These are phyloP conservation scores for Chrysanthemum makinoi DNA, from an alignment of 129 eudicot genomes.

Conservation along the genomic window DNA sequence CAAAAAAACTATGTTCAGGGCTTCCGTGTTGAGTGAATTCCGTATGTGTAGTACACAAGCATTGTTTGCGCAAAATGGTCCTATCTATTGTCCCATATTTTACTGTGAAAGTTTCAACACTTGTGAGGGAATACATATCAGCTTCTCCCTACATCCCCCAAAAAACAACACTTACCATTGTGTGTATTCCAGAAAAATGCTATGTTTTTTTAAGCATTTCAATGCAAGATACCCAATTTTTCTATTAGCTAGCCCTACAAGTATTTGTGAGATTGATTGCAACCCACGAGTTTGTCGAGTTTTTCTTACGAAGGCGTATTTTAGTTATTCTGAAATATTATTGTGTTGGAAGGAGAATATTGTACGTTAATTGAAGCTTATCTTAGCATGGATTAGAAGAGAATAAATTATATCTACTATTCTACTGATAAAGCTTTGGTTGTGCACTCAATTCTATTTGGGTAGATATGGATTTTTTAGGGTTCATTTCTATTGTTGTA, in stretches of 20 bases:
- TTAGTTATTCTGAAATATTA: background rate
- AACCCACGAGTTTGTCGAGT: background rate
- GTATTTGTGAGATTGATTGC: conserved; percentile 5
- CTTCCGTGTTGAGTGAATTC: conserved; percentile 18
- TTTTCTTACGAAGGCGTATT: too few species aligned
- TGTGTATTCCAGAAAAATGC: conserved; percentile 9
- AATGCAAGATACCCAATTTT: background rate
- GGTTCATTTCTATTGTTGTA: background rate
- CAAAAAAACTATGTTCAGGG: conserved; percentile 6
- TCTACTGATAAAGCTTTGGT: conserved; percentile 12
- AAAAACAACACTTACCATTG: background rate
- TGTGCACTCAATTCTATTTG: conserved; percentile 3
- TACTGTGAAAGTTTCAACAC: background rate
- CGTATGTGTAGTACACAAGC: conserved; percentile 30
- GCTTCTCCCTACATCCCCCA: conserved; percentile 1
- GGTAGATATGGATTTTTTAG: background rate
- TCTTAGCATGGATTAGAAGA: conserved; percentile 15
- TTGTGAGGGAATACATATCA: background rate
- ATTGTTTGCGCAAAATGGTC: conserved; percentile 12
- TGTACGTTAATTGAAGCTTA: conserved; percentile 10
- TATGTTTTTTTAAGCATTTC: background rate
- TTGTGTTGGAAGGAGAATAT: background rate
- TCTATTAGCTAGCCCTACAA: background rate
- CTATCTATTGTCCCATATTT: background rate
- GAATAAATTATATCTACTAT: conserved; percentile 4